Conservation (phyloP, 352 stramenopile genomes). For the Pythium oligandrum region DNA sequence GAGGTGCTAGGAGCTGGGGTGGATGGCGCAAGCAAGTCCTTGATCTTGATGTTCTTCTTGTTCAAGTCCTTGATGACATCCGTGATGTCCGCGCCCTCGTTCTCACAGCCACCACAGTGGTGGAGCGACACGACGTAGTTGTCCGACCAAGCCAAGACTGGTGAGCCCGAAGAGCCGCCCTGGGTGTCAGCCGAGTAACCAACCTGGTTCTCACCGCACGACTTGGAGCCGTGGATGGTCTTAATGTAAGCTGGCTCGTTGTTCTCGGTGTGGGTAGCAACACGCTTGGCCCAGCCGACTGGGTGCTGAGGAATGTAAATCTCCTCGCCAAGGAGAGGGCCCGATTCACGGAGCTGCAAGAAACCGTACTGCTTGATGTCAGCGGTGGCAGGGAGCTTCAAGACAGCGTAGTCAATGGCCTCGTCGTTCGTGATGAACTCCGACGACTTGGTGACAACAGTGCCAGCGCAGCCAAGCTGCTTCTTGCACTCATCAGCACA, state of each 20-base stretch:
- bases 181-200: slow-evolving; percentile 21
- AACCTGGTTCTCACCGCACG: slow-evolving; percentile 17
- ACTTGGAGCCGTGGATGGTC: slow-evolving; percentile 1
- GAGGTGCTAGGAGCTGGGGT: too few relatives aligned
- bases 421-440: slow-evolving; percentile 19
- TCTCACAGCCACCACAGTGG: slow-evolving; percentile 24
- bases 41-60: slow-evolving; percentile 2
- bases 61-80: slow-evolving; percentile 12
- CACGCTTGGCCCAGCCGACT: slow-evolving; percentile 17
- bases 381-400: slow-evolving; percentile 9
- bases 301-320: slow-evolving; percentile 21
- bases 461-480: slow-evolving; percentile 19
- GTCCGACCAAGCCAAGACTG: slow-evolving; percentile 13
- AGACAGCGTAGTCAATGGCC: slow-evolving; percentile 14
- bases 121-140: slow-evolving; percentile 22
- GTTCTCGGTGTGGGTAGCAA: slow-evolving; percentile 33
- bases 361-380: slow-evolving; percentile 20
- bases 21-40: not conserved
- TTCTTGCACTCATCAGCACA: slow-evolving; percentile 14
- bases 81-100: slow-evolving; percentile 10
- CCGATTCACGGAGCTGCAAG: slow-evolving; percentile 17
- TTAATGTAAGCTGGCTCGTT: slow-evolving; percentile 11
- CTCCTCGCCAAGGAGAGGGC: slow-evolving; percentile 17
- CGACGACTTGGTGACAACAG: slow-evolving; percentile 8
- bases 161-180: slow-evolving; percentile 24